Percentiles rank a stretch among this genome's conserved stretches.
These are phyloP conservation scores for Neurospora africana DNA, from an alignment of 495 filamentous ascomycete genomes.

Conservation along the genomic window DNA sequence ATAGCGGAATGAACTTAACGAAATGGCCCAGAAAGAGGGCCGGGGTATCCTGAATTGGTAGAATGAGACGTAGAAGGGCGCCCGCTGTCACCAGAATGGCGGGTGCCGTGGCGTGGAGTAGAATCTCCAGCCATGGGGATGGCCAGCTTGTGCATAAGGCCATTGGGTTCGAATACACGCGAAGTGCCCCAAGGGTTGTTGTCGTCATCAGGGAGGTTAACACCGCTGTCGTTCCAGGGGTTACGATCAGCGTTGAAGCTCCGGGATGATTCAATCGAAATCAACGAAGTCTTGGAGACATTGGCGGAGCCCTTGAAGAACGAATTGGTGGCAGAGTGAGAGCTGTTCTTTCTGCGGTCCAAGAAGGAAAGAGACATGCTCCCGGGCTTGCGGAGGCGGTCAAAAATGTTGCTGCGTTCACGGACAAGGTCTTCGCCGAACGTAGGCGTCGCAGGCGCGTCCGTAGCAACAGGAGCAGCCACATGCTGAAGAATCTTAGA, in stretches of 20 bases:
- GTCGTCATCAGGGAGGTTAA: slow-evolving; percentile 84
- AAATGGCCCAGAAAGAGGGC: slow-evolving; percentile 68
- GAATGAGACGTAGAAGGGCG: slow-evolving; percentile 90
- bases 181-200: slow-evolving; percentile 49
- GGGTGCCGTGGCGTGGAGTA: slow-evolving; percentile 70
- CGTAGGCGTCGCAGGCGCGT: slow-evolving; percentile 69
- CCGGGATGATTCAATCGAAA: slow-evolving; percentile 84
- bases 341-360: slow-evolving; percentile 85
- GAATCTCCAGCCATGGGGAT: slow-evolving; percentile 62
- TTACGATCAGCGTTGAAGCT: slow-evolving; percentile 81
- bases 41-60: slow-evolving; percentile 84
- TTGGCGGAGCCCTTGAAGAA: slow-evolving; percentile 93
- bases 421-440: slow-evolving; percentile 67
- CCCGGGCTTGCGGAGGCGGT: slow-evolving; percentile 76
- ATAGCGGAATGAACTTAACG: slow-evolving; percentile 50
- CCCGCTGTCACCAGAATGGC: slow-evolving; percentile 79
- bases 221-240: slow-evolving; percentile 92
- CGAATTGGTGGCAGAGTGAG: slow-evolving; percentile 60
- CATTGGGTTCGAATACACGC: slow-evolving; percentile 48
- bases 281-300: slow-evolving; percentile 86
- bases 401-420: slow-evolving; percentile 72
- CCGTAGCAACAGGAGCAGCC: slow-evolving; percentile 64
- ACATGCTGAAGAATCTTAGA: slow-evolving; percentile 91
- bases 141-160: slow-evolving; percentile 52
- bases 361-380: slow-evolving; percentile 90